Evolutionary conservation across 768 basidiomycete genomes (phyloP), one percentile per base, ranked within the genome.

Genomic region (Podaxis mareebaensis): DNA sequence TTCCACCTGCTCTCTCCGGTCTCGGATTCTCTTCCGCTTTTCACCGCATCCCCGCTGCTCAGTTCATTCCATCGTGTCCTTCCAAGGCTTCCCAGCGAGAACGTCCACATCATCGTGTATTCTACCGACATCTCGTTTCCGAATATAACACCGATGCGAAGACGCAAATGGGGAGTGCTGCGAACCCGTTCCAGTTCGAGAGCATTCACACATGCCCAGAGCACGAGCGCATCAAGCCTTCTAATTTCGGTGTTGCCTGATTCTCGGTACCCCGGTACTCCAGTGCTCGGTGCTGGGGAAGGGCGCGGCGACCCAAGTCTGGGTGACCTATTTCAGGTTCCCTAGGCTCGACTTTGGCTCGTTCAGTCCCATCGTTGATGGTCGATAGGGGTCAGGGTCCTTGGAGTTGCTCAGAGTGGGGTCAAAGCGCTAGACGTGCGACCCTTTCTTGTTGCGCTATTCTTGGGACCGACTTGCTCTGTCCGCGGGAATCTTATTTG

Each of bases 281-380:
- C 36, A 26, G 36, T 52, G 59, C 48, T 52, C 49, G 48, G 48
- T 60, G 38, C 59, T 53, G 59, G 59, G 49, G 13, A 38, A 39
- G 22, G 8, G 4, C 22, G 46, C 36, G 48, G 24, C 22, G 22
- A 26, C 36, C 5, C 33, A 12, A 10, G 17, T 24, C 10, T 30
- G 17, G 39, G 30, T 17, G 22, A 39, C 22, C 36, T 26, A 33
- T 51, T 51, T 53, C 36, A 28, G 48, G 49, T 17, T 28, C 13
- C 33, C 59, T 58, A 15, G 17, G 28, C 40, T 20, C 53, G 20
- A 36, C 22, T 33, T 46, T 40, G 26, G 56, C 12, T 46, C 26
- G 24, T 30, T 15, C 39, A 30, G 26, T 46, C 44, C 44, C 44
- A 46, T 46, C 7, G 39, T 57, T 57, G 40, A 24, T 20, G 12